Evolutionary conservation across 352 stramenopile species (phyloP).

Genomic region (Phytopythium aichiense): DNA sequence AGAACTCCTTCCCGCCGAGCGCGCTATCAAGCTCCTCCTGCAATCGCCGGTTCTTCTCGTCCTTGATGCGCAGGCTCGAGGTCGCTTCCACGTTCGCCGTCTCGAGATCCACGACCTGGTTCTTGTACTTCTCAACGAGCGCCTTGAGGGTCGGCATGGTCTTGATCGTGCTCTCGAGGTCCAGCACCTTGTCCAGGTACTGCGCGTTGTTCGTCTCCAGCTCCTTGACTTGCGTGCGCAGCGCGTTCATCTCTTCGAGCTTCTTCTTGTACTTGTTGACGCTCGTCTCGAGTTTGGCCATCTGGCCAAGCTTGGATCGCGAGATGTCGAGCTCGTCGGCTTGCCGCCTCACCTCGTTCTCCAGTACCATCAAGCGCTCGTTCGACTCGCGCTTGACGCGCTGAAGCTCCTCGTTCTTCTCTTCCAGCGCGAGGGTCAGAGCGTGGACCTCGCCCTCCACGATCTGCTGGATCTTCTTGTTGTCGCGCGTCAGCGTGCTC

Average conservation of each 20-base stretch:
- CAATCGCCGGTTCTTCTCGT: conserved; percentile 75
- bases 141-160: conserved; percentile 78
- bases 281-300: conserved; percentile 78
- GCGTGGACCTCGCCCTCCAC: conserved; percentile 78
- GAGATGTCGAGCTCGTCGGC: conserved; percentile 85
- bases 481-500: conserved; percentile 72
- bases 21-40: conserved; percentile 85
- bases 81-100: conserved; percentile 73
- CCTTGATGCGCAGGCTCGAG: conserved; percentile 78
- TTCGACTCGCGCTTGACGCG: conserved; percentile 70
- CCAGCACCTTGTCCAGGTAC: conserved; percentile 82
- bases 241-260: conserved; percentile 79
- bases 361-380: conserved; percentile 73
- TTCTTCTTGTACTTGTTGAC: conserved; percentile 86
- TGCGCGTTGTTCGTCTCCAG: conserved; percentile 74
- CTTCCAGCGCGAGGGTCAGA: conserved; percentile 68
- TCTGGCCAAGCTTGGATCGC: conserved; percentile 73
- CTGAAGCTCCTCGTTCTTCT: conserved; percentile 70
- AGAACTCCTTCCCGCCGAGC: conserved; percentile 75
- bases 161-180: conserved; percentile 84
- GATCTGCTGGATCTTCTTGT: conserved; percentile 88
- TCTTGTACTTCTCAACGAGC: conserved; percentile 85
- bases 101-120: conserved; percentile 85
- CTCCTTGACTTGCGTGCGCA: conserved; percentile 73
- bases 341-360: conserved; percentile 84